A percentile compares a stretch with the other conserved stretches of the same genome.
These are phyloP conservation scores for Lenzites betulinus DNA, from an alignment of 768 basidiomycete species.

Conservation along the genomic window DNA sequence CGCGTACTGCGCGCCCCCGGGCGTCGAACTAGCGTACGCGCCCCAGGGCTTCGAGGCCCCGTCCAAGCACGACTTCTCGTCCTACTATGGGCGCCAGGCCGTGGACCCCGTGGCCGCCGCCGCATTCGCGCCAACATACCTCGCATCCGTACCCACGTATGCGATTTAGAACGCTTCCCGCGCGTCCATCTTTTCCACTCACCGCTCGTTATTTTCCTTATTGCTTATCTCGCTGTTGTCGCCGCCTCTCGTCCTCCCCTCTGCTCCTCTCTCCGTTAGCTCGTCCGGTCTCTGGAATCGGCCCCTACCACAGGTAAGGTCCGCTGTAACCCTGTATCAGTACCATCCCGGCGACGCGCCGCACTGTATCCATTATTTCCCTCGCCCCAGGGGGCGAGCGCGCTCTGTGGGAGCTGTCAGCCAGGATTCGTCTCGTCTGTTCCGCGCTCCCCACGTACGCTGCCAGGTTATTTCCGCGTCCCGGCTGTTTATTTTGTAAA, in stretches of 20 bases:
- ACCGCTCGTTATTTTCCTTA: conserved; percentile 23
- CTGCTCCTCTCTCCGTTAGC: not conserved
- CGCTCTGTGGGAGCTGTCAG: conserved; percentile 12
- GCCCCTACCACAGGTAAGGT: not conserved
- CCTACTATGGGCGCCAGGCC: conserved; percentile 23
- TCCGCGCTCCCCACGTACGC: conserved; percentile 12
- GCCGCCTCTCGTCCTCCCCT: not conserved
- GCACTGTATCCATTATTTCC: conserved; percentile 24
- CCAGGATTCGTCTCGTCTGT: conserved; percentile 2
- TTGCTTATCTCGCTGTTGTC: conserved; percentile 21
- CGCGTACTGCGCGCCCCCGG: conserved; percentile 10
- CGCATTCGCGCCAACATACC: conserved; percentile 20
- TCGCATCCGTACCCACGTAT: conserved; percentile 23
- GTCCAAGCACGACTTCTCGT: conserved; percentile 20
- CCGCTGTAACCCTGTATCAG: conserved; percentile 17
- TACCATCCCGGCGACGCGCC: conserved; percentile 21
- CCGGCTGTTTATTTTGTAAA: conserved; percentile 29
- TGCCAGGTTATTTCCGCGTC: conserved; percentile 28
- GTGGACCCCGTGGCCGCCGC: conserved; percentile 17
- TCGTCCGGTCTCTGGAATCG: not conserved
- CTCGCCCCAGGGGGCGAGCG: conserved; percentile 13
- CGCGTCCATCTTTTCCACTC: conserved; percentile 12
- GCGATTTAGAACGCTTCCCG: conserved; percentile 25
- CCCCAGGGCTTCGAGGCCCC: conserved; percentile 11
- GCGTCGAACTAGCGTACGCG: conserved; percentile 18